Conservation (phyloP, 2,329 filamentous ascomycete genomes). For the Apiospora rasikravindrae region DNA sequence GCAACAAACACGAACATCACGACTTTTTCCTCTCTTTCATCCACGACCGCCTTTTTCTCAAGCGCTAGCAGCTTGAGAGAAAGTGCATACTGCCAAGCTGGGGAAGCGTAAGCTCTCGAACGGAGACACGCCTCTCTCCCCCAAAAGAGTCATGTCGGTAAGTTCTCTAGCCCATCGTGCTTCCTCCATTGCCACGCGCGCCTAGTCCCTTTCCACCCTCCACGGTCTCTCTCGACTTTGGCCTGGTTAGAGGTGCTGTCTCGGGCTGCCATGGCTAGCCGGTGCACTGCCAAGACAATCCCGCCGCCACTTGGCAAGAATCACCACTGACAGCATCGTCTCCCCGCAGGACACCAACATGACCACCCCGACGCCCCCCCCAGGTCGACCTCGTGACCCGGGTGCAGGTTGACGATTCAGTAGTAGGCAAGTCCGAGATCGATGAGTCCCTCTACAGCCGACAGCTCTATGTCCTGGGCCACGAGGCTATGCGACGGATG, state of each 20-base stretch:
- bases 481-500: slow-evolving; percentile 98
- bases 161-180: slow-evolving; percentile 34
- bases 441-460: slow-evolving; percentile 77
- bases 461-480: slow-evolving; percentile 73
- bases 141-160: slow-evolving; percentile 66
- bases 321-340: slow-evolving; percentile 13
- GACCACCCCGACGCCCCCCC: slow-evolving; percentile 33
- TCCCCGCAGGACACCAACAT: slow-evolving; percentile 54
- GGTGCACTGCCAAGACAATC: not conserved
- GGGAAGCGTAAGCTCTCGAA: slow-evolving; percentile 72
- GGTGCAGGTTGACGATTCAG: slow-evolving; percentile 69
- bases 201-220: too few relatives aligned
- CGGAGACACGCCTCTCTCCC: slow-evolving; percentile 60
- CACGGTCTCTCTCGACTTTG: not conserved
- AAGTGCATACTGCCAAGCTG: slow-evolving; percentile 53
- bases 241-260: not conserved
- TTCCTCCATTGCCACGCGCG: not conserved
- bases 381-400: slow-evolving; percentile 67
- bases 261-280: not conserved
- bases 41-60: slow-evolving; percentile 20
- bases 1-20: not conserved
- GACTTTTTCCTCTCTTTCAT: not conserved
- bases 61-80: slow-evolving; percentile 28
- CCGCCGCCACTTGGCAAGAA: slow-evolving; percentile 10
- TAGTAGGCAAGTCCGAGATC: slow-evolving; percentile 63